A percentile compares a stretch with the other conserved stretches of the same genome.
Evolutionary conservation across 1,139 yeast species (phyloP).

Genomic region (Suhomyces maxii): DNA sequence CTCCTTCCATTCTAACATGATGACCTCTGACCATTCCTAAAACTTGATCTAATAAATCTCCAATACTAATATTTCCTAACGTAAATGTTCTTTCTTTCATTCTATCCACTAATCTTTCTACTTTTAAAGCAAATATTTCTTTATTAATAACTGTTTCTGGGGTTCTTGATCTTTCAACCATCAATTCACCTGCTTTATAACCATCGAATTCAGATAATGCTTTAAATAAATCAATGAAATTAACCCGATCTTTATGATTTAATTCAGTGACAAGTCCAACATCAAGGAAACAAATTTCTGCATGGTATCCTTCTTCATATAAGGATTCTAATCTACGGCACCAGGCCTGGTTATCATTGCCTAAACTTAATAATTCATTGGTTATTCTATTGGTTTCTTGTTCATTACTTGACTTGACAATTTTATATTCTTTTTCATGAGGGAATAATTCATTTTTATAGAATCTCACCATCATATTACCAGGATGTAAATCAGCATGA

Average conservation of each 20-base stretch:
- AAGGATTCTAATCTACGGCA: constrained; percentile 49
- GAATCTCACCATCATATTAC: constrained; percentile 84
- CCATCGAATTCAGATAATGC: constrained; percentile 93
- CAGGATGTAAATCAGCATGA: constrained; percentile 96
- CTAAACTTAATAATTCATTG: constrained; percentile 41
- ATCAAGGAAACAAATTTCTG: constrained; percentile 88
- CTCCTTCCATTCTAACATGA: constrained; percentile 98
- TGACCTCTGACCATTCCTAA: constrained; percentile 87
- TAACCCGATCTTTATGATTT: constrained; percentile 70
- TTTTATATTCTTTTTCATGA: constrained; percentile 49
- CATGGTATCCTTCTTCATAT: constrained; percentile 66
- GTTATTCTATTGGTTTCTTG: constrained; percentile 52
- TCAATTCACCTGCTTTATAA: constrained; percentile 87
- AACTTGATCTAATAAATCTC: constrained; percentile 85
- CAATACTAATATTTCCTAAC: constrained; percentile 86
- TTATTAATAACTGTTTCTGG: constrained; percentile 88
- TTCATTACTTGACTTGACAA: constrained; percentile 45
- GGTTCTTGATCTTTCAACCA: constrained; percentile 91
- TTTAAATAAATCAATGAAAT: constrained; percentile 85
- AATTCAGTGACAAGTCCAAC: constrained; percentile 92
- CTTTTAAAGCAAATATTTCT: constrained; percentile 84
- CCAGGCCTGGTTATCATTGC: constrained; percentile 48
- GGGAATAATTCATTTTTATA: constrained; percentile 51
- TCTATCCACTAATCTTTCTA: constrained; percentile 75
- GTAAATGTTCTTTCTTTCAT: constrained; percentile 90